Evolutionary conservation across 140 eudicot genomes (phyloP).

Genomic region (Stevia rebaudiana): DNA sequence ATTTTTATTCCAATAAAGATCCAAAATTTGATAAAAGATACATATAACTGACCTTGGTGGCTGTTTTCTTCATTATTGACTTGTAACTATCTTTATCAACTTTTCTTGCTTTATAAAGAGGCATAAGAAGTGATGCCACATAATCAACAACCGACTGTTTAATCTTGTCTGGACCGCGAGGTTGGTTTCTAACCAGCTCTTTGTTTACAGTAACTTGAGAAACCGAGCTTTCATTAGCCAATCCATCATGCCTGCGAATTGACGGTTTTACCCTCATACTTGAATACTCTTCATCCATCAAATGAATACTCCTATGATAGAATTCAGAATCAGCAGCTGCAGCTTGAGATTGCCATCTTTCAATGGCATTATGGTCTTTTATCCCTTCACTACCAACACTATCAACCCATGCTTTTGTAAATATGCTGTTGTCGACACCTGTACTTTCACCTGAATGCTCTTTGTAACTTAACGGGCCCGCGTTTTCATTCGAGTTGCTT

Average conservation of each 20-base stretch:
- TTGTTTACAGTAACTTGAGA: constrained; percentile 72
- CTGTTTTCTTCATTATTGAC: constrained; percentile 93
- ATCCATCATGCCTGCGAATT: constrained; percentile 32
- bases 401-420: constrained; percentile 98
- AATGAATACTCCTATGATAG: constrained; percentile 35
- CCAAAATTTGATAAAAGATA: background rate
- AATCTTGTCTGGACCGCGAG: constrained; percentile 62
- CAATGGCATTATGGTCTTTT: constrained; percentile 87
- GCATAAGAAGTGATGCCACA: constrained; percentile 94
- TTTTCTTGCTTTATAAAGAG: constrained; percentile 90
- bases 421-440: constrained; percentile 66
- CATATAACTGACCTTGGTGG: constrained; percentile 64
- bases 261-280: constrained; percentile 37
- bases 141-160: constrained; percentile 91
- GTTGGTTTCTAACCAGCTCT: constrained; percentile 51
- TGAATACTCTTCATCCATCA: constrained; percentile 82
- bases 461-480: constrained; percentile 47
- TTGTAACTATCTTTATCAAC: constrained; percentile 84
- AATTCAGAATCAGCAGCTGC: constrained; percentile 89
- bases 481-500: constrained; percentile 68
- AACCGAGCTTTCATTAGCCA: constrained; percentile 63
- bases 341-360: constrained; percentile 96
- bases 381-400: constrained; percentile 78
- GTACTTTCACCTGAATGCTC: constrained; percentile 86
- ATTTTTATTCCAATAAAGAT: background rate